Evolutionary conservation across 2,329 filamentous ascomycete species (phyloP).

Genomic region (Chaetomium strumarium): DNA sequence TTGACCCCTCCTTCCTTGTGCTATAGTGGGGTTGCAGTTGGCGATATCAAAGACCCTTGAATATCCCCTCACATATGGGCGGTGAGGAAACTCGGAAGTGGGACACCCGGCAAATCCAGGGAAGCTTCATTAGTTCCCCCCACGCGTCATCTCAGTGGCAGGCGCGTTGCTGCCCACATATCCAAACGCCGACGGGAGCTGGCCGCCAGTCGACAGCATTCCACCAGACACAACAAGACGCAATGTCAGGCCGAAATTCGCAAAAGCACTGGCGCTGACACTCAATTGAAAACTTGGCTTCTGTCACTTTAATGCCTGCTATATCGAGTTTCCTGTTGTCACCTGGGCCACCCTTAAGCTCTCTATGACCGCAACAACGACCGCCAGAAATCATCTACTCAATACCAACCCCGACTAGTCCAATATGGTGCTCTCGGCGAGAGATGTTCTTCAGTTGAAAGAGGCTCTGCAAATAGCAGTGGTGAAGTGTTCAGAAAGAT

Average conservation of each 20-base stretch:
- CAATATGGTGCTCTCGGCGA: conserved; percentile 48
- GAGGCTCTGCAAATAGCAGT: conserved; percentile 77
- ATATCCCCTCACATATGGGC: neutral
- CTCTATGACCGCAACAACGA: too few relatives aligned
- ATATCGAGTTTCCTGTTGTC: too few relatives aligned
- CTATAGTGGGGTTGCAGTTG: conserved; percentile 5
- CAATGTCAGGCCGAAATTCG: neutral
- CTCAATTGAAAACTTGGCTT: neutral
- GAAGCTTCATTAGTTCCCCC: neutral
- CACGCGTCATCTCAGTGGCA: conserved; percentile 7
- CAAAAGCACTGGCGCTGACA: neutral
- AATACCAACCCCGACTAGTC: neutral
- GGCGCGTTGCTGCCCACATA: conserved; percentile 1
- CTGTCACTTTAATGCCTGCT: neutral
- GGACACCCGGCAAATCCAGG: conserved; percentile 5
- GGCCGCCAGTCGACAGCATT: neutral
- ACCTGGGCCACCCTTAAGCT: too few relatives aligned
- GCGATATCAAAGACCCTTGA: conserved; percentile 4
- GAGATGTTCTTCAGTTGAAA: conserved; percentile 59
- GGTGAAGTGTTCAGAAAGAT: conserved; percentile 86
- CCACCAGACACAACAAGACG: neutral
- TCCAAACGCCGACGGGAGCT: too few relatives aligned
- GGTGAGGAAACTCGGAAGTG: neutral
- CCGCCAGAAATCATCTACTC: too few relatives aligned
- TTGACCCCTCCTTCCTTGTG: conserved; percentile 12